Base-by-base conservation (phyloP, 768 basidiomycete species). In the Boletus rex-veris region DNA sequence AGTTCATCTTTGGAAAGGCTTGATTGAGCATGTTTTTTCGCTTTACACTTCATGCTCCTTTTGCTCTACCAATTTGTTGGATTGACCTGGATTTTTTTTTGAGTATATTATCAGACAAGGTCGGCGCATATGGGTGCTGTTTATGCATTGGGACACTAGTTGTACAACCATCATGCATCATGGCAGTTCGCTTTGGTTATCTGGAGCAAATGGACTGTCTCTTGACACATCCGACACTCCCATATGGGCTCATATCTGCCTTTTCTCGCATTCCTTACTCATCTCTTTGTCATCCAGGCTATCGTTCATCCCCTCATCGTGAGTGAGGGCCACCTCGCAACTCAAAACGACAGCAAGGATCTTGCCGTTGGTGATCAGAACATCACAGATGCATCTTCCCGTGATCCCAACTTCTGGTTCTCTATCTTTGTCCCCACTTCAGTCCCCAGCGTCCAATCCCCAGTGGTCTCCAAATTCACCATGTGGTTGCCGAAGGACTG, bases 401-500 rank as follows among this genome's bases (percentile, higher is more conserved):
- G 85, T 45, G 82, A 90, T 61, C 68, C 77, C 2, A 64, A 72
- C 16, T 78, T 81, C 46, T 92, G 90, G 90, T 67, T 83, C 12
- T 67, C 77, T 12, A 70, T 87, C 45, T 67, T 75, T 35, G 71
- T 85, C 24, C 74, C 78, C 7, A 79, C 82, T 54, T 79, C 80
- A 58, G 74, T 74, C 30, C 60, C 65, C 28, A 48, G 60, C n/a
- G 49, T 49, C 31, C 15, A 64, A 18, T 58, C 61, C 16, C 44
- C 54, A 24, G 24, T 67, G 57, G 43, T 64, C 49, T 50, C 74
- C 64, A 53, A 66, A 55, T 57, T 76, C 35, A 64, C 74, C 11
- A 72, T 86, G 36, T 90, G 84, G 83, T 73, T 93, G 16, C 91
- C 91, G 21, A 87, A 86, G 65, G 87, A 92, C 66, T 84, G 86